Evolutionary conservation across 2,329 filamentous ascomycete species (phyloP).

Genomic region (Nannizzia gypsea): DNA sequence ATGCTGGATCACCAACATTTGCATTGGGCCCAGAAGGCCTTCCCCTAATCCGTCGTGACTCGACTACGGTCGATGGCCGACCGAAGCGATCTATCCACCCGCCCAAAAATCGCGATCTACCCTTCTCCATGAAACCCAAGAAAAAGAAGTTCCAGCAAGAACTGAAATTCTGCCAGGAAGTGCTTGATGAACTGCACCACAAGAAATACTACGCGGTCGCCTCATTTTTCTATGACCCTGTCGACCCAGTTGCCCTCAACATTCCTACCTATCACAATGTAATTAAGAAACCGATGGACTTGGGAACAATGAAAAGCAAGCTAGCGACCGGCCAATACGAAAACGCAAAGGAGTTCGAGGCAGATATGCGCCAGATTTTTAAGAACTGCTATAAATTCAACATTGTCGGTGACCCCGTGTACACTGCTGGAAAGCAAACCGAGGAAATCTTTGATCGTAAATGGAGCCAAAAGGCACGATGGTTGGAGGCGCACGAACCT

Average conservation of each 20-base stretch:
- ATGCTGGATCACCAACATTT: conserved; percentile 45
- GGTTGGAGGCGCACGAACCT: conserved; percentile 64
- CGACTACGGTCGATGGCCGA: conserved; percentile 62
- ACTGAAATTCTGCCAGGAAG: conserved; percentile 76
- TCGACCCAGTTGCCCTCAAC: conserved; percentile 86
- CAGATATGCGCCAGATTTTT: conserved; percentile 71
- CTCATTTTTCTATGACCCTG: conserved; percentile 65
- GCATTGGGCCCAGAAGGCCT: conserved; percentile 66
- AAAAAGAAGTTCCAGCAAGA: conserved; percentile 83
- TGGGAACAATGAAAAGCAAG: conserved; percentile 68
- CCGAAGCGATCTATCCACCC: conserved; percentile 91
- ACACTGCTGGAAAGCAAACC: conserved; percentile 57
- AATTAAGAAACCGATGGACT: conserved; percentile 95
- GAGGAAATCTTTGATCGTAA: conserved; percentile 63
- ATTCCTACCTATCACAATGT: conserved; percentile 88
- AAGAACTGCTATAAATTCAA: conserved; percentile 92
- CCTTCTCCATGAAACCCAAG: conserved; percentile 77
- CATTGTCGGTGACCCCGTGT: conserved; percentile 61
- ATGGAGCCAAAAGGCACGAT: conserved; percentile 68
- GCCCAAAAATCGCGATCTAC: conserved; percentile 80
- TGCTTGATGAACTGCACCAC: conserved; percentile 66
- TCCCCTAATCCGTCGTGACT: conserved; percentile 75
- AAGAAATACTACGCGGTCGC: conserved; percentile 57
- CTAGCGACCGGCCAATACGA: conserved; percentile 67
- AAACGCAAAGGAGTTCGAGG: conserved; percentile 72